These are phyloP conservation scores for Zygosaccharomyces bailii DNA, from an alignment of 805 yeast species.

Conservation along the genomic window DNA sequence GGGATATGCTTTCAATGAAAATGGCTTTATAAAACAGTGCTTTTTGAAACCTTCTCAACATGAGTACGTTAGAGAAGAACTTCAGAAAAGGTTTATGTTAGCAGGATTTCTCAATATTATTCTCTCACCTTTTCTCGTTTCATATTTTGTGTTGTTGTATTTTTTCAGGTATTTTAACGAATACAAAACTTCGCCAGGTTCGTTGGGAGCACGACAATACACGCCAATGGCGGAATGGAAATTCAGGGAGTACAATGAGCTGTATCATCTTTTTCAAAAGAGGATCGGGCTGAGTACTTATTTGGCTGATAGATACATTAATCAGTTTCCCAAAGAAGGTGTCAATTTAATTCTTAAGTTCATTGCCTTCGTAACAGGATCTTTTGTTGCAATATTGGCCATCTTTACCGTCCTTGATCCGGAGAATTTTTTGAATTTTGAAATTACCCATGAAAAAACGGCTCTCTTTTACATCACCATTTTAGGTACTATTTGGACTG, in stretches of 20 bases:
- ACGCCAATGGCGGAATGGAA: slow-evolving; percentile 96
- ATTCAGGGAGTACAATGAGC: slow-evolving; percentile 88
- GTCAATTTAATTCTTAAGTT: slow-evolving; percentile 55
- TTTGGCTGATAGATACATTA: slow-evolving; percentile 77
- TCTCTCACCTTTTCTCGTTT: slow-evolving; percentile 79
- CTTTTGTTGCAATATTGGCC: slow-evolving; percentile 84
- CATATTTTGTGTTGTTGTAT: slow-evolving; percentile 76
- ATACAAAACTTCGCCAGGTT: slow-evolving; percentile 81
- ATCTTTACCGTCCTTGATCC: slow-evolving; percentile 77
- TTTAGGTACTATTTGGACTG: slow-evolving; percentile 84
- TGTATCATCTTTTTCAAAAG: slow-evolving; percentile 81
- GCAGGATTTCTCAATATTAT: slow-evolving; percentile 84
- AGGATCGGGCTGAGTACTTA: slow-evolving; percentile 73
- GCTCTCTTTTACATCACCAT: slow-evolving; percentile 84
- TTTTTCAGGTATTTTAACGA: slow-evolving; percentile 92
- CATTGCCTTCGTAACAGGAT: slow-evolving; percentile 74
- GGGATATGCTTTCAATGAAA: slow-evolving; percentile 77
- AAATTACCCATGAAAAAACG: slow-evolving; percentile 74
- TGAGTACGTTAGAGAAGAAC: slow-evolving; percentile 60
- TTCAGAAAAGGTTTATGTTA: slow-evolving; percentile 74
- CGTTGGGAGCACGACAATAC: slow-evolving; percentile 79
- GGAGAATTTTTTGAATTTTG: slow-evolving; percentile 86
- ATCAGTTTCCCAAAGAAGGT: slow-evolving; percentile 86
- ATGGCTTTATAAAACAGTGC: slow-evolving; percentile 73
- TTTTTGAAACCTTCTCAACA: slow-evolving; percentile 72